Evolutionary conservation across 129 eudicot genomes (phyloP), one percentile per base, ranked within the genome.

Genomic region (Tagetes erecta): DNA sequence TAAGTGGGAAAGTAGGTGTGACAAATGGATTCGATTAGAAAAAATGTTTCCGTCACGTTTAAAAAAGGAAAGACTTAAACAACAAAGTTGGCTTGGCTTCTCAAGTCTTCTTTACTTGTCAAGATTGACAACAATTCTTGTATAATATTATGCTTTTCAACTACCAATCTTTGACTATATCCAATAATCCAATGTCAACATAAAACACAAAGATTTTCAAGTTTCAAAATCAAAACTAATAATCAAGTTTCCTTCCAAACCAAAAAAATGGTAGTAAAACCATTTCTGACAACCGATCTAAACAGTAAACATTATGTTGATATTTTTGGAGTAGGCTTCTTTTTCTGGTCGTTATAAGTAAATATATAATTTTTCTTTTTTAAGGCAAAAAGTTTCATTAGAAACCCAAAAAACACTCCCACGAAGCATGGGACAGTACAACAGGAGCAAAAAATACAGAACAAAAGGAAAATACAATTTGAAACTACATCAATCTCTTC

Each of bases 81-180:
- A 50, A 70, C 66, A 78, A 59, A 46, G 44, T 56, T 46, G 76
- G 42, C 37, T 70, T 78, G 60, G 71, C 81, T 60, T 69, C 76
- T 69, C n/a, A 46, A 62, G 36, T 70, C 70, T 8, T 47, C 36
- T 66, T 75, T 65, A 33, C 79, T 50, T 75, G 79, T 64, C n/a
- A 75, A 75, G 51, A 52, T 49, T 75, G 64, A 6, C 60, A 74
- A 72, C 8, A 57, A 49, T 5, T 56, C 6, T 41, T 71, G 47
- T 20, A 62, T 74, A 30, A 10, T 9, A 63, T 34, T 46, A 47
- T 20, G 75, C 44, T 41, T 72, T 72, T 68, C 57, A 72, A 58
- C 77, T 41, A 58, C 53, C 55, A 42, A 13, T 41, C 44, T 41
- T 56, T 72, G 77, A 63, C 63, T 8, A 59, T 34, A 37, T 64